Conservation (phyloP, 768 basidiomycete species). For the Rhizopogon vesiculosus region DNA sequence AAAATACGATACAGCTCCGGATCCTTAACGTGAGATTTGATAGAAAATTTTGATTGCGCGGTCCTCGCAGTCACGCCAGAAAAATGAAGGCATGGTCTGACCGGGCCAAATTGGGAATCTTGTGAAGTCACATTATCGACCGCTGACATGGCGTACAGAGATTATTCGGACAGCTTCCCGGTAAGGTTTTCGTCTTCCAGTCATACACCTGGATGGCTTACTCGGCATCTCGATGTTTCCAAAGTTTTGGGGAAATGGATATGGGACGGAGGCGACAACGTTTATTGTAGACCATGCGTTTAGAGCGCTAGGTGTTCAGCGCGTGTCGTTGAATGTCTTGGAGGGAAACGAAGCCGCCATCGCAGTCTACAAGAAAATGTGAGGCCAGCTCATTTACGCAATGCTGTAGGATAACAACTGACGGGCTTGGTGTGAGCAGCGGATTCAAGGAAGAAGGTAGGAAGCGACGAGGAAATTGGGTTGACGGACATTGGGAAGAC, state of each 20-base stretch:
- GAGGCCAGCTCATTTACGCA: conserved; percentile 2
- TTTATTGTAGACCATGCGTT: conserved; percentile 19
- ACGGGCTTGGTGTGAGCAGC: conserved; percentile 8
- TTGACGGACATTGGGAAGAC: conserved; percentile 28
- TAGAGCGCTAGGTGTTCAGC: conserved; percentile 20
- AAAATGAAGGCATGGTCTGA: no score
- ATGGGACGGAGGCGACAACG: conserved; percentile 12
- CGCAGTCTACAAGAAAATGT: conserved; percentile 27
- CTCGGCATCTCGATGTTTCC: conserved; percentile 21
- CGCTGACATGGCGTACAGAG: no score
- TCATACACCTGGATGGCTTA: no score
- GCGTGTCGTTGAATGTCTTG: conserved; percentile 21
- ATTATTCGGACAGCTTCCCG: no score
- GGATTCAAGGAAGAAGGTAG: conserved; percentile 30
- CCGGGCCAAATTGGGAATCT: no score
- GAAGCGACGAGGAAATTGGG: conserved; percentile 25
- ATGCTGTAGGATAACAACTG: not conserved
- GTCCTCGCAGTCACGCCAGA: no score
- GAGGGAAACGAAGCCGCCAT: conserved; percentile 15
- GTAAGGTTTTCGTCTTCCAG: no score
- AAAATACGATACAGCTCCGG: no score
- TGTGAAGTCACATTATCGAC: no score
- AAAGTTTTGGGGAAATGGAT: conserved; percentile 21
- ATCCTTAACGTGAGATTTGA: no score
- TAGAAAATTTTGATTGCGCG: no score